Evolutionary conservation across 2,329 filamentous ascomycete genomes (phyloP), one percentile per base, ranked within the genome.

Genomic region (Calonectria fujianensis): DNA sequence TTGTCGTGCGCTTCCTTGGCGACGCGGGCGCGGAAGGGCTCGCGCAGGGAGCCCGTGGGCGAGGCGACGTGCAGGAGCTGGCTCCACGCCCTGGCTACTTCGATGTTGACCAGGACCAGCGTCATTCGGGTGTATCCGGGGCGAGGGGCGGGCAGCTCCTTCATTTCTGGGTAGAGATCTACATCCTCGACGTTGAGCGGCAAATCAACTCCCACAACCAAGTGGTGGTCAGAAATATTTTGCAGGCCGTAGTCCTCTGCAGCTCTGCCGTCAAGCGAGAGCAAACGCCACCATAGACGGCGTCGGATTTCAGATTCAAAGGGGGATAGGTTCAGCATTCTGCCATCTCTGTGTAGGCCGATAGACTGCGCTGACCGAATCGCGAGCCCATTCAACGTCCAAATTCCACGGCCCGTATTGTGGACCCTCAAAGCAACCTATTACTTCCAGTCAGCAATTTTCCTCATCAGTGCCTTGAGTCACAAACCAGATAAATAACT

Each of bases 61-160:
- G 80, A 74, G 1, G 72, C 76, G 1, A 75, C 77, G 50, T 83
- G 72, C 2, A 82, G 74, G 3, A 83, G 70, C 0, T 73, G 78
- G 14, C 77, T 77, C 72, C 81, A 80, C 1, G 76, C 78, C 20
- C 77, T 75, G 0, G 87, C 85, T 1, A 90, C 86, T 64, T 91
- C 88, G 75, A 89, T 89, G 7, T 87, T 86, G n/a, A 91, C 86
- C 3, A 92, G 80, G 14, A 85, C 86, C 71, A 91, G 88, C 0
- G 90, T 89, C 87, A 92, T 91, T 37, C 90, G 88, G 0, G 91
- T 92, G 81, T 90, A 92, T 20, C 89, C 88, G 3, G 82, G 77
- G 2, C 88, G 85, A 16, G 89, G 86, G 0, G 85, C 77, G 0
- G 90, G 89, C 1, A 89, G 85, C 0, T 87, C 84, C 11, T 81